Evolutionary conservation across 805 yeast species (phyloP).

Genomic region (Lipomyces mesembrius): DNA sequence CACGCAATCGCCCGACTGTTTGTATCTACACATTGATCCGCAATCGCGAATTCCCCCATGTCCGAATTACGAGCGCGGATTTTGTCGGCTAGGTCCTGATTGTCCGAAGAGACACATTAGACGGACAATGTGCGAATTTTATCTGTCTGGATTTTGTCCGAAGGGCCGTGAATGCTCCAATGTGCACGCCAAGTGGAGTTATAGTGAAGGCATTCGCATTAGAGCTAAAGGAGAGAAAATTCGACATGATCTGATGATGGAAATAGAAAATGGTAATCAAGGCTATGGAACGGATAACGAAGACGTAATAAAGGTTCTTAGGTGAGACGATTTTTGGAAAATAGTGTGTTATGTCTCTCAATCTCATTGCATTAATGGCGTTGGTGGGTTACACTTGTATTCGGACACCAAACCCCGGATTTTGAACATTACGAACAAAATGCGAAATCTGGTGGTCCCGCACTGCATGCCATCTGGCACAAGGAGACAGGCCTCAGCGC

Average conservation of each 20-base stretch:
- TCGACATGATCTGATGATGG: conserved; percentile 2
- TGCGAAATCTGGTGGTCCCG: too few species aligned
- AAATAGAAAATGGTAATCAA: background rate
- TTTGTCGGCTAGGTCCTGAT: conserved; percentile 88
- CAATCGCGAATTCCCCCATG: conserved; percentile 87
- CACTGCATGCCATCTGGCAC: too few species aligned
- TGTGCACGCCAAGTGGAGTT: conserved; percentile 77
- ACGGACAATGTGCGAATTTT: conserved; percentile 75
- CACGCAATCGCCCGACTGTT: conserved; percentile 92
- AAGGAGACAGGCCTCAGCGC: too few species aligned
- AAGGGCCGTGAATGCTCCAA: conserved; percentile 75
- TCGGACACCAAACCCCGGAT: too few species aligned
- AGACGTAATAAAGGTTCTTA: conserved; percentile 30
- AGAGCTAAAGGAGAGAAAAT: conserved; percentile 19
- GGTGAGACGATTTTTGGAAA: background rate
- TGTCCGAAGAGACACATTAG: conserved; percentile 83
- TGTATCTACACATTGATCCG: conserved; percentile 90
- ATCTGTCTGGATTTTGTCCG: conserved; percentile 91
- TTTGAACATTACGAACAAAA: too few species aligned
- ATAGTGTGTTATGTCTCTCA: background rate
- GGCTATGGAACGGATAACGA: conserved; percentile 11
- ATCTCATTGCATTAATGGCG: background rate
- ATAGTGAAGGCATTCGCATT: conserved; percentile 23
- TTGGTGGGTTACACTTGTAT: too few species aligned
- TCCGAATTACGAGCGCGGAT: conserved; percentile 79